Evolutionary conservation across 2,329 filamentous ascomycete species (phyloP).

Genomic region (Drechslerella coelobrocha): DNA sequence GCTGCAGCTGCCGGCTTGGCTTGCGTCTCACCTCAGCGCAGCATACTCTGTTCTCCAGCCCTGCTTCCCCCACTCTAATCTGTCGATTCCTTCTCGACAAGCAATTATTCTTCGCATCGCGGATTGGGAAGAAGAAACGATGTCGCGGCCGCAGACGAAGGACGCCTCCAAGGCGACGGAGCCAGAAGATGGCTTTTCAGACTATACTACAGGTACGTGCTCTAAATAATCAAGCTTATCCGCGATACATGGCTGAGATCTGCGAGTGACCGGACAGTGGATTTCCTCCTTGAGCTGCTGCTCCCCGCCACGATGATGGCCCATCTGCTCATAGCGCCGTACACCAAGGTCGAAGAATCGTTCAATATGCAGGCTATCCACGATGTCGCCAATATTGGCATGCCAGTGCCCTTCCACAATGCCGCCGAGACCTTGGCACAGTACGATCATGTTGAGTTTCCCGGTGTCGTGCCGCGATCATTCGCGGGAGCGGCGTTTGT

Average conservation of each 20-base stretch:
- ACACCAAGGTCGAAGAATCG: constrained; percentile 98
- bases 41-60: background rate
- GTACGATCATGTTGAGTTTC: constrained; percentile 91
- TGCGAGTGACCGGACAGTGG: constrained; percentile 56
- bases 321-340: constrained; percentile 78
- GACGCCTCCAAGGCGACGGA: constrained; percentile 12
- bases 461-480: constrained; percentile 87
- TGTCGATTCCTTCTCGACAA: background rate
- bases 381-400: constrained; percentile 81
- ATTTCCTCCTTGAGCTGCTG: constrained; percentile 63
- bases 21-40: constrained; percentile 18
- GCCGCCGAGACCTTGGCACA: constrained; percentile 65
- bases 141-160: constrained; percentile 25
- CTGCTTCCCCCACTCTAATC: no score
- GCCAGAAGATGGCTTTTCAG: constrained; percentile 15
- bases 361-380: constrained; percentile 96
- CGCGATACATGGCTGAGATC: background rate
- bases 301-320: constrained; percentile 70
- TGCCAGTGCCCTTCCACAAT: constrained; percentile 66
- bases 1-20: constrained; percentile 37
- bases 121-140: constrained; percentile 1
- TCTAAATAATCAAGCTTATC: background rate
- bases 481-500: constrained; percentile 83
- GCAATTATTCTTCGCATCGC: background rate
- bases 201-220: constrained; percentile 13